These are phyloP conservation scores for Chlamydomonas sphaeroides DNA, from an alignment of 139 green algal genomes.

Conservation along the genomic window DNA sequence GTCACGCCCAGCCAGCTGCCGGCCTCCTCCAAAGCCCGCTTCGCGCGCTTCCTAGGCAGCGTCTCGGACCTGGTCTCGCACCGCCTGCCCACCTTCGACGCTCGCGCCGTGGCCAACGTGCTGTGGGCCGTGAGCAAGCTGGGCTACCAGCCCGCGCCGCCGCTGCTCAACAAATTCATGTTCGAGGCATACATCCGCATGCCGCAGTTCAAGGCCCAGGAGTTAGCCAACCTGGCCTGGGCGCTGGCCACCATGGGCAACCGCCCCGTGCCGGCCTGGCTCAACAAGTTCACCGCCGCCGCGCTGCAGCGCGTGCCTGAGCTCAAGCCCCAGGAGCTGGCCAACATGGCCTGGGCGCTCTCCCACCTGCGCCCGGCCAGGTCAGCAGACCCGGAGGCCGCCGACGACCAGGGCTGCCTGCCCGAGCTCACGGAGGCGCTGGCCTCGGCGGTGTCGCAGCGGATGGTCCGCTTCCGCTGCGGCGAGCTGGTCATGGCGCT, in stretches of 20 bases:
- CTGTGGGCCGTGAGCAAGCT: slow-evolving; percentile 54
- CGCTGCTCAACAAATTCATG: slow-evolving; percentile 41
- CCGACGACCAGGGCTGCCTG: background rate
- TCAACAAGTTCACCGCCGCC: background rate
- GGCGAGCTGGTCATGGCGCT: slow-evolving; percentile 36
- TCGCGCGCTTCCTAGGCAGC: slow-evolving; percentile 30
- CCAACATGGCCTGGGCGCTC: slow-evolving; percentile 34
- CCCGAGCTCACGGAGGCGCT: slow-evolving; percentile 3
- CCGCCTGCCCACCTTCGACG: slow-evolving; percentile 24
- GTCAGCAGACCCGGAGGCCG: background rate
- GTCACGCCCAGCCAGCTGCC: background rate
- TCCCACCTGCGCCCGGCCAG: slow-evolving; percentile 1
- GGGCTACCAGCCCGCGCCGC: slow-evolving; percentile 39
- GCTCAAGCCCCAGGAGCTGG: slow-evolving; percentile 44
- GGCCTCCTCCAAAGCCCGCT: background rate
- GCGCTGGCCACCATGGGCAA: slow-evolving; percentile 25
- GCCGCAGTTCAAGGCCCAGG: slow-evolving; percentile 47
- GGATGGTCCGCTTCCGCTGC: background rate
- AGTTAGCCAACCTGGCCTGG: slow-evolving; percentile 55
- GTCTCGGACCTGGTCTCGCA: slow-evolving; percentile 35
- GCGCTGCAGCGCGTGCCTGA: background rate
- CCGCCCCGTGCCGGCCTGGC: slow-evolving; percentile 20
- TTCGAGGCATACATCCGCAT: slow-evolving; percentile 35
- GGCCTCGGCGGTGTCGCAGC: background rate
- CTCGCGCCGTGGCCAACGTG: slow-evolving; percentile 43